These are phyloP conservation scores for Stramenopiles sp. DNA, from an alignment of 352 stramenopile species.

Conservation along the genomic window DNA sequence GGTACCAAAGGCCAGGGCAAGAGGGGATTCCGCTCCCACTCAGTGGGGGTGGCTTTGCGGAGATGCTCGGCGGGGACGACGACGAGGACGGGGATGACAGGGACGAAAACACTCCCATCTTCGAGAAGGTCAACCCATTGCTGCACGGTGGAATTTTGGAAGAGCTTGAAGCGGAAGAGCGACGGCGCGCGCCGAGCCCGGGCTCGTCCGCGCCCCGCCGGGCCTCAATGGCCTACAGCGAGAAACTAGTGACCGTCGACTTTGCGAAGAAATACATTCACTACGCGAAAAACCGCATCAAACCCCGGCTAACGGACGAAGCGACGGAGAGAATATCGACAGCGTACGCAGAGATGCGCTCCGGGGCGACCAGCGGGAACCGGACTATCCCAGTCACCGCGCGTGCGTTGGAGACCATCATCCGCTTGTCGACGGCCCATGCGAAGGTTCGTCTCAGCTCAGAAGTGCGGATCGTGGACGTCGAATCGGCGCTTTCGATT, in stretches of 20 bases:
- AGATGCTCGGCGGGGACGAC: conserved; percentile 46
- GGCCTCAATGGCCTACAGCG: conserved; percentile 20
- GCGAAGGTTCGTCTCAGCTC: conserved; percentile 81
- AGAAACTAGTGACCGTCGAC: conserved; percentile 67
- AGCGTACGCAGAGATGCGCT: conserved; percentile 87
- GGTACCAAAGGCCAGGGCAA: conserved; percentile 61
- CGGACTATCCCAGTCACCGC: conserved; percentile 85
- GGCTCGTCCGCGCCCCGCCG: conserved; percentile 26
- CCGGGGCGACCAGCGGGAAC: conserved; percentile 70
- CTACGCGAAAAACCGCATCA: conserved; percentile 86
- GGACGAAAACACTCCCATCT: conserved; percentile 38
- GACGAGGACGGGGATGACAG: conserved; percentile 43
- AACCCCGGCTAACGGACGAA: conserved; percentile 51
- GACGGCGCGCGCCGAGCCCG: conserved; percentile 19
- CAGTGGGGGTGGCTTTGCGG: conserved; percentile 47
- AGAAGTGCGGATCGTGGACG: conserved; percentile 48
- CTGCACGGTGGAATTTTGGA: conserved; percentile 42
- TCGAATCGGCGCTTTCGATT: conserved; percentile 14
- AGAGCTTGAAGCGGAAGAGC: conserved; percentile 31
- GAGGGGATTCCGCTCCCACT: conserved; percentile 67
- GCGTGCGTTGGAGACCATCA: conserved; percentile 96
- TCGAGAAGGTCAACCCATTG: conserved; percentile 65
- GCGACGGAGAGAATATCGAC: conserved; percentile 82
- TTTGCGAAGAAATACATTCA: conserved; percentile 99
- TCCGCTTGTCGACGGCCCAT: conserved; percentile 90